Base-by-base conservation (phyloP, 495 filamentous ascomycete species). In the Aspergillus carlsbadensis region DNA sequence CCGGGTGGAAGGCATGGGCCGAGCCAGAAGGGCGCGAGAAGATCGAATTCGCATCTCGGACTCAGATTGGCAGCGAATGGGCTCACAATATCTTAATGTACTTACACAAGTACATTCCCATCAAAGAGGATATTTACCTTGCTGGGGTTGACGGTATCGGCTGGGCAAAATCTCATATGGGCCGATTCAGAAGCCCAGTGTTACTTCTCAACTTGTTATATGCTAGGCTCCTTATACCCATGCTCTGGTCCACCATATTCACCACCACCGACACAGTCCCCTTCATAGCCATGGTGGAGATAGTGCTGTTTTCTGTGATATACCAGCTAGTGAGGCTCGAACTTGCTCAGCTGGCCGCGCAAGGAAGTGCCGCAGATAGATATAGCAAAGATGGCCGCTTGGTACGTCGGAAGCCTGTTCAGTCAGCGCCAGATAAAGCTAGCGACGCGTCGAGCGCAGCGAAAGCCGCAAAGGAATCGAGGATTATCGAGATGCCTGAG, bases 1-100 rank as follows among this genome's bases (percentile, higher is more conserved):
- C 36, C 20, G 54, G 54, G 45, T 57, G 54, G 54, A 48, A 52
- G 26, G 54, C 46, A 36, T 57, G 54, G 54, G 39, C 46, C 8
- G 52, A 55, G 10, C 52, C 52, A n/a, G 15, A 52, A 0, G 18
- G 15, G 5, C 37, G 34, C 11, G 54, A 57, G 5, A 57, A 57
- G 45, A 21, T 57, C 24, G 45, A 57, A 31, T 57, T 57, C 37
- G 45, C 45, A 2, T 57, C 54, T 24, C 54, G 54, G 31, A 57
- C 45, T 4, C 45, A 57, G 14, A 57, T 57, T 10, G 36, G 24
- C 15, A 50, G n/a, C 20, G 35, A 31, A 42, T 50, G 54, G 54
- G 37, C 29, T n/a, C 54, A 57, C 43, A 50, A 57, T 14, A 7
- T 10, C 1, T n/a, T 57, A 14, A 24, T 57, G 8, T 50, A 50